These are phyloP conservation scores for Carallia brachiata DNA, from an alignment of 345 rosid species.

Conservation along the genomic window DNA sequence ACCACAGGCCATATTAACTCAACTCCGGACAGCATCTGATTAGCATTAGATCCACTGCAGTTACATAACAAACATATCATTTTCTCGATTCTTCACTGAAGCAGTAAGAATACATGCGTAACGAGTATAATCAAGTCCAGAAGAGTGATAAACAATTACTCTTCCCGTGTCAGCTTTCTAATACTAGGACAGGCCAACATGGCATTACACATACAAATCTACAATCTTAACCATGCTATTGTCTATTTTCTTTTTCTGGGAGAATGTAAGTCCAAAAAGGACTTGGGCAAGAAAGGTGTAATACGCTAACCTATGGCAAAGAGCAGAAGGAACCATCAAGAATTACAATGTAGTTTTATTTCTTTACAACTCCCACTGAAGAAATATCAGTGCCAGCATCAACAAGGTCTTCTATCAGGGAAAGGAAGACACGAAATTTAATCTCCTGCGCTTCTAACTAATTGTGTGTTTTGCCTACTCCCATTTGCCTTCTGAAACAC, in stretches of 20 bases:
- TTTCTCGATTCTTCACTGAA: constrained; percentile 3
- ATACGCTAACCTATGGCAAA: too few species aligned
- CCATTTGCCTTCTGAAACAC: too few species aligned
- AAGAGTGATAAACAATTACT: background rate
- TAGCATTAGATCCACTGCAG: constrained; percentile 72
- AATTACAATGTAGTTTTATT: too few species aligned
- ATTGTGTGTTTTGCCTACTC: too few species aligned
- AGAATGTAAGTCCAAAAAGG: background rate
- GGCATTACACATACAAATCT: background rate
- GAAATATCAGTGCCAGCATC: constrained; percentile 1
- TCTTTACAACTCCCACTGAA: background rate
- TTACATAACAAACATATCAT: constrained; percentile 10
- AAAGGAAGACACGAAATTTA: background rate
- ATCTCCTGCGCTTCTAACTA: background rate
- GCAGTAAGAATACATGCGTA: background rate
- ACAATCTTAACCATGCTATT: background rate
- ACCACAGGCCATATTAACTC: constrained; percentile 67
- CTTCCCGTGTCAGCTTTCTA: background rate
- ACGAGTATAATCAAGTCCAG: background rate
- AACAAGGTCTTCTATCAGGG: background rate
- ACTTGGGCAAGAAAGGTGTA: background rate
- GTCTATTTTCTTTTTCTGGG: too few species aligned
- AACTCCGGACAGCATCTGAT: constrained; percentile 50
- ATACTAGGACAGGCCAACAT: background rate
- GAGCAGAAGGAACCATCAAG: too few species aligned